These are phyloP conservation scores for Thielaviopsis musarum DNA, from an alignment of 2,329 filamentous ascomycete genomes.

Conservation along the genomic window DNA sequence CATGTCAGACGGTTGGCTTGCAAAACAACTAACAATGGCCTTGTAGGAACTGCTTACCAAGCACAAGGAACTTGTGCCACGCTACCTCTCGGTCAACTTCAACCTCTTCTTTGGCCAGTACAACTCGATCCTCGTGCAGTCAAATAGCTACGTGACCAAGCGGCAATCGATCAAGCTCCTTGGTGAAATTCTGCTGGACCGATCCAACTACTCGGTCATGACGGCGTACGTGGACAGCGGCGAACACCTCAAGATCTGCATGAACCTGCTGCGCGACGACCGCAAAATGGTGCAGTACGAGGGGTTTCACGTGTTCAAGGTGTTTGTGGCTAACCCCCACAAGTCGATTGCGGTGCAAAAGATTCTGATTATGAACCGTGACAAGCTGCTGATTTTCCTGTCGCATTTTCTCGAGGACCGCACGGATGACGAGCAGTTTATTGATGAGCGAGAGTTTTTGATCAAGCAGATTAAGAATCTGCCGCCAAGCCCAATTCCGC, in stretches of 20 bases:
- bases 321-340: slow-evolving; percentile 96
- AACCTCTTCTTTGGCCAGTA: slow-evolving; percentile 85
- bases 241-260: slow-evolving; percentile 93
- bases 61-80: slow-evolving; percentile 79
- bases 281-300: slow-evolving; percentile 99
- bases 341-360: slow-evolving; percentile 93
- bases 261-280: slow-evolving; percentile 91
- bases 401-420: slow-evolving; percentile 86
- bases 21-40: background rate
- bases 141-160: slow-evolving; percentile 93
- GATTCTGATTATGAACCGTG: slow-evolving; percentile 90
- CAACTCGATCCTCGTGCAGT: slow-evolving; percentile 75
- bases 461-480: slow-evolving; percentile 79
- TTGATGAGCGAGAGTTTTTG: slow-evolving; percentile 91
- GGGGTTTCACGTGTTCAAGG: slow-evolving; percentile 98
- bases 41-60: slow-evolving; percentile 75
- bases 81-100: slow-evolving; percentile 80
- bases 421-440: slow-evolving; percentile 95
- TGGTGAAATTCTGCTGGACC: slow-evolving; percentile 83
- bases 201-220: slow-evolving; percentile 97
- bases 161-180: slow-evolving; percentile 94
- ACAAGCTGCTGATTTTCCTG: slow-evolving; percentile 75
- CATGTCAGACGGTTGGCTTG: background rate
- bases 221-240: slow-evolving; percentile 89
- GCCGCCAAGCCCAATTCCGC: slow-evolving; percentile 39